Conservation (phyloP, 768 basidiomycete genomes). For the Termitomyces sp. region DNA sequence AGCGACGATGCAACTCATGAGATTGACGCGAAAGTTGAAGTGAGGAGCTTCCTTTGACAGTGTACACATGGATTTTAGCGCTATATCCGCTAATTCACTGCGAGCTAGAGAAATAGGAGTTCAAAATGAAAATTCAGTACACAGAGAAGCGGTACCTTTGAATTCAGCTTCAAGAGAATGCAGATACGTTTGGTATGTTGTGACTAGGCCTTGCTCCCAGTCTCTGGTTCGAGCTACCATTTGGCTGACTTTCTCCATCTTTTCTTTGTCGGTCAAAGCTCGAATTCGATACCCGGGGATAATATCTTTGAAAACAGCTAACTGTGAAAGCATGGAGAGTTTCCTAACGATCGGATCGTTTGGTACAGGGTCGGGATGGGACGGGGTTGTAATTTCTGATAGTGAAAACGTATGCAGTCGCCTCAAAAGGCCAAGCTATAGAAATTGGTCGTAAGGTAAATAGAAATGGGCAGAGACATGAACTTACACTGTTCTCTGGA, state of each 20-base stretch:
- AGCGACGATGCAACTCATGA: constrained; percentile 83
- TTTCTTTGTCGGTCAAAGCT: constrained; percentile 83
- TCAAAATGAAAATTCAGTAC: background rate
- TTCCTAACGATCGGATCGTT: constrained; percentile 85
- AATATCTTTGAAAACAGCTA: constrained; percentile 94
- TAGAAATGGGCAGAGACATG: background rate
- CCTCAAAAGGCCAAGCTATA: constrained; percentile 79
- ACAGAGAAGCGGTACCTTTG: constrained; percentile 52
- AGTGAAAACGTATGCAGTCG: constrained; percentile 89
- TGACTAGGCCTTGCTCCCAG: constrained; percentile 91
- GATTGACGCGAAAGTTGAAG: constrained; percentile 94
- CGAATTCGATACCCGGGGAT: constrained; percentile 97
- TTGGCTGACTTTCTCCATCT: constrained; percentile 90
- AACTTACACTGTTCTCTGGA: constrained; percentile 87
- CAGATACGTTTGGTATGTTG: constrained; percentile 85
- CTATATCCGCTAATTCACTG: constrained; percentile 58
- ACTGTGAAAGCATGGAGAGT: constrained; percentile 82
- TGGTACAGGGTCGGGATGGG: constrained; percentile 60
- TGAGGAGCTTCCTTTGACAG: constrained; percentile 80
- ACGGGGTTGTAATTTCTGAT: constrained; percentile 60
- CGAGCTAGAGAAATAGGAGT: constrained; percentile 38
- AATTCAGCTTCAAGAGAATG: constrained; percentile 80
- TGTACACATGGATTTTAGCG: constrained; percentile 84
- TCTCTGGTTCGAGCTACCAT: constrained; percentile 86
- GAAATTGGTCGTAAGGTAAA: background rate